Percentiles rank a stretch among this genome's conserved stretches.
Evolutionary conservation across 1,139 yeast genomes (phyloP).

Genomic region (Candida freyschussii): DNA sequence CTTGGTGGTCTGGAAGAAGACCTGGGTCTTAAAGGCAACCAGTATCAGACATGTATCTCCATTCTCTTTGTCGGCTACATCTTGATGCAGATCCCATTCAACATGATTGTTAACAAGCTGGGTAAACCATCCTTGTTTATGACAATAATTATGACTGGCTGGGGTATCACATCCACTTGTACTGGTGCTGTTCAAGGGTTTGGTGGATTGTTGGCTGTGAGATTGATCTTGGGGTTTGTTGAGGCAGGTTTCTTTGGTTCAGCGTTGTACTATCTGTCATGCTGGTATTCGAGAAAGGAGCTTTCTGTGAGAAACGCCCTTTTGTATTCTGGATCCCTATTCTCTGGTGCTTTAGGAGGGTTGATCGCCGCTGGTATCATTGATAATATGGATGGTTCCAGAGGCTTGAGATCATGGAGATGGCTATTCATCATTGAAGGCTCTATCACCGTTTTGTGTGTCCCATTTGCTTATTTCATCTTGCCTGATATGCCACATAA

Average conservation of each 20-base stretch:
- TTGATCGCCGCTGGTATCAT: conserved; percentile 37
- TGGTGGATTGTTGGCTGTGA: conserved; percentile 37
- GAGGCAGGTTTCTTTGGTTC: conserved; percentile 50
- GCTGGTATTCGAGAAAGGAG: conserved; percentile 33
- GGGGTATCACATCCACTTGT: conserved; percentile 47
- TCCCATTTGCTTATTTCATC: conserved; percentile 29
- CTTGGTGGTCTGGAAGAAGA: conserved; percentile 54
- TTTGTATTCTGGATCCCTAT: conserved; percentile 30
- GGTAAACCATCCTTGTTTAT: conserved; percentile 45
- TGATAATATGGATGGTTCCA: conserved; percentile 28
- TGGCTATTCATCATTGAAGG: conserved; percentile 39
- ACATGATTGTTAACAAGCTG: conserved; percentile 40
- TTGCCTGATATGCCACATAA: conserved; percentile 41
- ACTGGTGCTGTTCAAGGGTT: conserved; percentile 37
- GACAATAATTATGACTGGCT: conserved; percentile 41
- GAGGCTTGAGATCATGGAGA: conserved; percentile 34
- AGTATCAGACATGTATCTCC: conserved; percentile 53
- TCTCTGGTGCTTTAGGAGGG: conserved; percentile 38
- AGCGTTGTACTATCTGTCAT: conserved; percentile 31
- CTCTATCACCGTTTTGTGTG: conserved; percentile 29
- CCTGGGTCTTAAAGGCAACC: conserved; percentile 42
- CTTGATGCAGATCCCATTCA: conserved; percentile 55
- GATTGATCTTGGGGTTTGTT: conserved; percentile 44
- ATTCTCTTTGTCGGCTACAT: conserved; percentile 60
- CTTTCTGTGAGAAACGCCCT: conserved; percentile 35